Conservation (phyloP, 768 basidiomycete genomes). For the Trametes gibbosa region DNA sequence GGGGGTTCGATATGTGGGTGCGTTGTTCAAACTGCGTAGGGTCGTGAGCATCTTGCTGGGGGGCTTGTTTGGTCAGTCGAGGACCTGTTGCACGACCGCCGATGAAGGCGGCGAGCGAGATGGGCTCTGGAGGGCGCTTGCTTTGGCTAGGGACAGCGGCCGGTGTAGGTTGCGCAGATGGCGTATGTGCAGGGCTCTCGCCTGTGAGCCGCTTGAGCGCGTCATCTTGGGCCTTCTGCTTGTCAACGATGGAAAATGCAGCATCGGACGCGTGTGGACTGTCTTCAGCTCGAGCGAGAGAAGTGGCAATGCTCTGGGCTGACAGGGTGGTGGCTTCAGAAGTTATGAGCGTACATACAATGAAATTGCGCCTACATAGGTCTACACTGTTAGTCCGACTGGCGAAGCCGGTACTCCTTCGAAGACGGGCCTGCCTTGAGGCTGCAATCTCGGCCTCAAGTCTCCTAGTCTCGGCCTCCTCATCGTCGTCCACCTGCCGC, state of each 20-base stretch:
- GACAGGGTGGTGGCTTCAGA: background rate
- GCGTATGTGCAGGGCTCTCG: slow-evolving; percentile 2
- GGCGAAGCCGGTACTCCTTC: slow-evolving; percentile 40
- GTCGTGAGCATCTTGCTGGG: slow-evolving; percentile 66
- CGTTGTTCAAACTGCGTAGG: slow-evolving; percentile 68
- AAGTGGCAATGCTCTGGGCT: slow-evolving; percentile 27
- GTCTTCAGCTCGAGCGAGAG: slow-evolving; percentile 26
- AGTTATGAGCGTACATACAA: background rate
- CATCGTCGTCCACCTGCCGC: slow-evolving; percentile 77
- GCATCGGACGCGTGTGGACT: slow-evolving; percentile 19
- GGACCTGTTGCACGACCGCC: slow-evolving; percentile 77
- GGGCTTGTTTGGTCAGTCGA: slow-evolving; percentile 66
- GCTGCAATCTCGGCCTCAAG: slow-evolving; percentile 56
- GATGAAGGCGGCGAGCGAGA: slow-evolving; percentile 80
- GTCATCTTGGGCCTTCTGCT: slow-evolving; percentile 43
- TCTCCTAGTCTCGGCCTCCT: slow-evolving; percentile 71
- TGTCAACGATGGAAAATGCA: slow-evolving; percentile 32
- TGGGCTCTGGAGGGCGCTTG: slow-evolving; percentile 37
- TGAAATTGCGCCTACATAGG: slow-evolving; percentile 40
- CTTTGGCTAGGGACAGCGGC: background rate
- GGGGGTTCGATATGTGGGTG: slow-evolving; percentile 44
- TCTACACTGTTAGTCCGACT: slow-evolving; percentile 41
- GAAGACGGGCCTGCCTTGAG: slow-evolving; percentile 44
- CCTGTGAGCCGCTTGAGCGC: slow-evolving; percentile 47
- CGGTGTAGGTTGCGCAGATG: background rate